phyloP scores from a whole-genome alignment of 2,329 filamentous ascomycete species.

The Periconia sp. region DNA sequence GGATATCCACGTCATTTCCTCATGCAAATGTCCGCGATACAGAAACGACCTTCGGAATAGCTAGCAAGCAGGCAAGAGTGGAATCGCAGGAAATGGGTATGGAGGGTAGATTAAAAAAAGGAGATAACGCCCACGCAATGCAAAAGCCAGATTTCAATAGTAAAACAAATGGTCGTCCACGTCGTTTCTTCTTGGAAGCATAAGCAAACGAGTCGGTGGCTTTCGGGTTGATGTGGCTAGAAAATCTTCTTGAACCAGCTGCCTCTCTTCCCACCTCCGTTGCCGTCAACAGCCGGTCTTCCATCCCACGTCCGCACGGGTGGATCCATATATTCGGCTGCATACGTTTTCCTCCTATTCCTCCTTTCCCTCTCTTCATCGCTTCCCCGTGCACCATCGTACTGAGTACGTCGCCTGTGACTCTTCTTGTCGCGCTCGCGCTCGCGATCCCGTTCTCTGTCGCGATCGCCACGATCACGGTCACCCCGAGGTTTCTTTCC shows the following conservation, averaged over 20 bases:
- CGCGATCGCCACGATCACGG: slow-evolving; percentile 23
- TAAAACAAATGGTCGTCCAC: no score
- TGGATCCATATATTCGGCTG: slow-evolving; percentile 32
- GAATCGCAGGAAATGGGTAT: no score
- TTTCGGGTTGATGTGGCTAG: not conserved
- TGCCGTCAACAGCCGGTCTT: slow-evolving; percentile 35
- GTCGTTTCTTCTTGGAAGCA: no score
- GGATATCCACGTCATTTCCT: no score
- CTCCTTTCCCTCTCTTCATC: slow-evolving; percentile 28
- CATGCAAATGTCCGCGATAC: no score
- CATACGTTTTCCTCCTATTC: slow-evolving; percentile 35
- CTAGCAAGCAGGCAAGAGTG: no score
- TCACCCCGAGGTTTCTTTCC: slow-evolving; percentile 28
- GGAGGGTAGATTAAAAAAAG: not conserved
- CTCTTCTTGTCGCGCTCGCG: slow-evolving; percentile 28
- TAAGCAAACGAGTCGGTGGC: no score
- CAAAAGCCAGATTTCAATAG: not conserved
- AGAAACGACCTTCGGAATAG: no score
- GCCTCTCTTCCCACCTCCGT: slow-evolving; percentile 39
- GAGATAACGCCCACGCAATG: slow-evolving; percentile 13
- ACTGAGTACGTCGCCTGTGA: slow-evolving; percentile 28
- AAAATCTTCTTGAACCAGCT: slow-evolving; percentile 53
- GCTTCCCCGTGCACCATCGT: slow-evolving; percentile 21
- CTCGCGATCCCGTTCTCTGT: slow-evolving; percentile 29
- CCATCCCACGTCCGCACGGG: slow-evolving; percentile 45